Base-by-base conservation (phyloP, 805 yeast genomes). In the Yarrowia sp. region DNA sequence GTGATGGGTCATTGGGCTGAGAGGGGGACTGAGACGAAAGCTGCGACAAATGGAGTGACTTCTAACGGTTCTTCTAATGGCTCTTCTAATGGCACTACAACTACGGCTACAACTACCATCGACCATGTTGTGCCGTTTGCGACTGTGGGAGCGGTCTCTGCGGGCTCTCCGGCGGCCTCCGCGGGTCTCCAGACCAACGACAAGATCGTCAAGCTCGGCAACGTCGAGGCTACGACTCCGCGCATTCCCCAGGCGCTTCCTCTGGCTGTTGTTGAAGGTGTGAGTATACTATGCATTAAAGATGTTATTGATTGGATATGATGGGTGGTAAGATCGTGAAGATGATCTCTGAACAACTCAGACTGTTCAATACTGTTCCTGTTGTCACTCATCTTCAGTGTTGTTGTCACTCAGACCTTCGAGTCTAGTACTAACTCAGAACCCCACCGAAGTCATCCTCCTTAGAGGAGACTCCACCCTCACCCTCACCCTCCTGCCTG, bases 181-280 rank as follows among this genome's bases (percentile, higher is more conserved):
- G 80, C 84, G 0, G 91, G 93, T 0, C 73, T 90, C 18, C 66
- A 68, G 22, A 72, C 73, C 18, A 80, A 80, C 25, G 97, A 90
- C 72, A 71, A 72, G 60, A 72, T 89, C 5, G 68, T 84, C 1
- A 62, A 73, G 29, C 81, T 89, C 65, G 91, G 86, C 31, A 66
- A 70, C 24, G 73, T 86, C 1, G 76, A 82, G 68, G 84, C 80
- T 1, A 75, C 81, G 5, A 86, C 86, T 68, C 86, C 61, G 6
- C 13, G 61, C 1, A 38, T 55, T 8, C 47, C 61, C 31, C 47
- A 38, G 10, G 61, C 61, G 18, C 21, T 55, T 13, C 47, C 47
- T 1, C 21, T 27, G 4, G 61, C 46, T 4, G 46, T 55, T 1
- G 31, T 49, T 38, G 38, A 44, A 16, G 44, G 64, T 56, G 27